Conservation (phyloP, 306 rosid species). For the Quercus parvula region DNA sequence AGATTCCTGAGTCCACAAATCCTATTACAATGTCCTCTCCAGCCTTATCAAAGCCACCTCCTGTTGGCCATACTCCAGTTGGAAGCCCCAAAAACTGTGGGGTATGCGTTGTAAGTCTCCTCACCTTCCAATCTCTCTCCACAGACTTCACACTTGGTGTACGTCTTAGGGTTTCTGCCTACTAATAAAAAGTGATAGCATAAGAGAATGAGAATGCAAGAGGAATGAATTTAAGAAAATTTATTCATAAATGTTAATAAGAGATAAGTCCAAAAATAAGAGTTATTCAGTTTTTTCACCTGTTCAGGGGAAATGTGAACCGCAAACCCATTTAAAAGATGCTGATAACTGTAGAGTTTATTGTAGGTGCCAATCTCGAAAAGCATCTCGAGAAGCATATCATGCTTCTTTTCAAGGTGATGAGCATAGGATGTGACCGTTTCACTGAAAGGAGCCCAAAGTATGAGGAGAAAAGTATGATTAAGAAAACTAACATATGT, state of each 20-base stretch:
- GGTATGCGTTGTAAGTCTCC: slow-evolving; percentile 89
- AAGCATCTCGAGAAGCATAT: slow-evolving; percentile 86
- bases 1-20: slow-evolving; percentile 94
- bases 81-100: slow-evolving; percentile 99
- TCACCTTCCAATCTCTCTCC: slow-evolving; percentile 95
- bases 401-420: slow-evolving; percentile 89
- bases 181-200: slow-evolving; percentile 55
- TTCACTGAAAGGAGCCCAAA: slow-evolving; percentile 55
- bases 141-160: slow-evolving; percentile 88
- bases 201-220: slow-evolving; percentile 36
- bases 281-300: slow-evolving; percentile 62
- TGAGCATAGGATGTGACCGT: slow-evolving; percentile 75
- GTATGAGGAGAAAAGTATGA: background rate
- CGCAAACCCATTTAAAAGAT: slow-evolving; percentile 97
- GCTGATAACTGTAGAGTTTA: slow-evolving; percentile 88
- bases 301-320: slow-evolving; percentile 86
- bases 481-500: slow-evolving; percentile 13
- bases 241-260: slow-evolving; percentile 2
- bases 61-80: slow-evolving; percentile 99
- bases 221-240: slow-evolving; percentile 12
- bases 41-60: slow-evolving; percentile 97
- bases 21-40: slow-evolving; percentile 98
- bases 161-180: slow-evolving; percentile 91
- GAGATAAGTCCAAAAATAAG: slow-evolving; percentile 18
- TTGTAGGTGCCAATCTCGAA: slow-evolving; percentile 75